Evolutionary conservation across 2,329 filamentous ascomycete species (phyloP).

Genomic region (Aspergillus ustus): DNA sequence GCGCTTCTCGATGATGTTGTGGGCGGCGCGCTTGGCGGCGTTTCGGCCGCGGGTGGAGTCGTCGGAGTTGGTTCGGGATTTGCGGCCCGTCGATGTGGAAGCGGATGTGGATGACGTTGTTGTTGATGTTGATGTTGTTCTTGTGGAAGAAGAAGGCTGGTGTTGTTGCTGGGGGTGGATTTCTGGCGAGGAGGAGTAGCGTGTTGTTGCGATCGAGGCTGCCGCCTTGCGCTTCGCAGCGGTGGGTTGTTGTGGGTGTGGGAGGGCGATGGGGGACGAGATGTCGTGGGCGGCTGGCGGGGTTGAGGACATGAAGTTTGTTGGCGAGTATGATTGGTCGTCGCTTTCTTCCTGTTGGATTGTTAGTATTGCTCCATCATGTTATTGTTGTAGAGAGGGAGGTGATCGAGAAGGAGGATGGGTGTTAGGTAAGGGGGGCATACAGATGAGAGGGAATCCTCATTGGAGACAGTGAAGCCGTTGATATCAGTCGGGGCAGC

Average conservation of each 20-base stretch:
- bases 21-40: constrained; percentile 45
- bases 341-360: constrained; percentile 36
- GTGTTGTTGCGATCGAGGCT: constrained; percentile 4
- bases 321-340: constrained; percentile 38
- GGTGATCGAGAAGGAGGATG: not conserved
- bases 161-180: constrained; percentile 32
- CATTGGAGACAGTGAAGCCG: constrained; percentile 38
- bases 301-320: constrained; percentile 25
- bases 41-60: constrained; percentile 32
- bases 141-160: not conserved
- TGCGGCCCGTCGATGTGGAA: constrained; percentile 29
- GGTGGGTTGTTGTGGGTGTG: constrained; percentile 5
- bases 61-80: constrained; percentile 11
- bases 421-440: not conserved
- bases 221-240: constrained; percentile 5
- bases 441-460: constrained; percentile 35
- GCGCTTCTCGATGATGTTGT: constrained; percentile 49
- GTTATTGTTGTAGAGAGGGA: not conserved
- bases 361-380: not conserved
- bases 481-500: constrained; percentile 35
- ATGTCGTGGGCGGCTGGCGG: constrained; percentile 20
- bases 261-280: constrained; percentile 11
- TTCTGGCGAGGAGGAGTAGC: constrained; percentile 37
- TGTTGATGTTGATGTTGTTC: constrained; percentile 4
- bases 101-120: constrained; percentile 31